Evolutionary conservation across 1,284 basidiomycete species (phyloP), one percentile per base, ranked within the genome.

Genomic region (Cryptococcus maquisensis): DNA sequence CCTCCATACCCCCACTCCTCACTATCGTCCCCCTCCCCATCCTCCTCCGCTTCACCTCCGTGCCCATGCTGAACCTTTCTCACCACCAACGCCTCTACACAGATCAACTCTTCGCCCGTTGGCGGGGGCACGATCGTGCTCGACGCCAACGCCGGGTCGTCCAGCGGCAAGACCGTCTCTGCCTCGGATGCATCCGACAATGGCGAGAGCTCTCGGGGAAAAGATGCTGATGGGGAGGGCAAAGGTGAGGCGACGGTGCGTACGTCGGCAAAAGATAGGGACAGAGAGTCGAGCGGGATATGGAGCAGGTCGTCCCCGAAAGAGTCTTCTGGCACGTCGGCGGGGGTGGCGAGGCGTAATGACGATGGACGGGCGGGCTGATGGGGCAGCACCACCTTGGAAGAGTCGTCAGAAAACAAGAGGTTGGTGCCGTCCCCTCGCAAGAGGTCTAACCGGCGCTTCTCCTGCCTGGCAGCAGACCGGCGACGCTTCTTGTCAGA

Each of bases 31-130:
- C 35, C 26, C 48, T 20, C 48, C 47, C 51, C 51, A 58, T 62
- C 47, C 5, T 41, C 62, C 39, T 68, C 65, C 26, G 40, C 56
- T n/a, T 55, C 59, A 13, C 51, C 41, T 15, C 51, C 47, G 18
- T 65, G 57, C 24, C 65, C 68, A 51, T 64, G 56, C 43, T 65
- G 61, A 16, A 60, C 51, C 52, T 77, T 77, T 13, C 73, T 56
- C 39, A 77, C 71, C 9, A 77, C 72, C 7, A 77, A 53, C 16
- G 72, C 75, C 56, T 77, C 75, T 18, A 77, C 75, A 57, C 75
- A 77, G 37, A 75, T 71, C 42, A 66, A 59, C 50, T 72, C 70
- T n/a, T 63, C 57, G n/a, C 51, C 56, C 6, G 32, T 6, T 26
- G 39, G 47, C 1, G 18, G 41, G 20, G 35, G 28, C 20, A 35